Base-by-base conservation (phyloP, 163 green algal genomes). In the Scenedesmus sp. region DNA sequence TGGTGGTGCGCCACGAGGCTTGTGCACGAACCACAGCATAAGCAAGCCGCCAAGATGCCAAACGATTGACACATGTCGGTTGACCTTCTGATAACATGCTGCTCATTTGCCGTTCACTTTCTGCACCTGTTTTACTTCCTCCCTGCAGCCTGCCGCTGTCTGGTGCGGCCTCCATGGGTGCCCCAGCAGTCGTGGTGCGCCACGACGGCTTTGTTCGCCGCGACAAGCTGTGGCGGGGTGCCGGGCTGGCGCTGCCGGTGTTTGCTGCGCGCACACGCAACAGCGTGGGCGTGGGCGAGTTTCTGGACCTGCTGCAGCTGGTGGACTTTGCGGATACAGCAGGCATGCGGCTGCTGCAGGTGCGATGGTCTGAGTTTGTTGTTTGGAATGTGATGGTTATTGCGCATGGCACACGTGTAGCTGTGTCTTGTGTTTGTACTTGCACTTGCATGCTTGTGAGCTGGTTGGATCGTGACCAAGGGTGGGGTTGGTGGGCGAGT, bases 281-380 rank as follows among this genome's bases (percentile, higher is more conserved):
- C 13, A 96, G 92, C 74, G 92, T 99, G 16, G 98, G 98, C 2
- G 93, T 93, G 13, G 98, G 98, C 2, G 98, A 99, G 88, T 99
- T 99, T 87, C 59, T 96, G 60, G 98, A 99, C 95, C 84, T 99
- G 0, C 94, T 95, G 20, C 87, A 93, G 54, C 94, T 99, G 46
- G 96, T 98, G 10, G 96, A 99, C 91, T 94, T 99, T 52, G 96
- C 95, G 8, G 93, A 86, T 7, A 88, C 66, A 10, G 81, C 92
- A 13, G 97, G 96, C 13, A 88, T 93, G 89, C 77, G 90, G n/a
- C 55, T 94, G 54, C 26, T 94, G 52, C 92, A 94, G 92, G 92
- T 91, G 56, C 12, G 90, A 12, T 57, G 23, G 55, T 74, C 0
- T 70, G 82, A 46, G 54, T 57, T 52, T 76, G 34, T 23, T 87